A percentile compares a stretch with the other conserved stretches of the same genome.
These are phyloP conservation scores for Odontarrhena argentea DNA, from an alignment of 345 rosid species.

Conservation along the genomic window DNA sequence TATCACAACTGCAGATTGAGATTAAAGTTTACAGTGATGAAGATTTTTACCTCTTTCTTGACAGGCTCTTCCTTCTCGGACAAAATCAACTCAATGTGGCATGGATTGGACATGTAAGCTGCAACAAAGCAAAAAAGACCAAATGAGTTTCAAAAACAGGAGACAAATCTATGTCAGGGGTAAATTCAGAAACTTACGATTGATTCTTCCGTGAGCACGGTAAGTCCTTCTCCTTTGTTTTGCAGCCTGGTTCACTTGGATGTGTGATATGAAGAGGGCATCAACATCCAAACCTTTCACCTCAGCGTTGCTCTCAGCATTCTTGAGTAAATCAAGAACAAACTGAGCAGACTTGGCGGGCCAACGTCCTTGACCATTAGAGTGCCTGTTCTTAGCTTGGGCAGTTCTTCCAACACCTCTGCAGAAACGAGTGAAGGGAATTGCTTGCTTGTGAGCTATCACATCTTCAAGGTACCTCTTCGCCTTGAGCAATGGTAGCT, in stretches of 20 bases:
- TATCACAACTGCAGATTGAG: neutral
- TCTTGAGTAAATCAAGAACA: slow-evolving; percentile 87
- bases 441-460: slow-evolving; percentile 93
- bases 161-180: fast-evolving
- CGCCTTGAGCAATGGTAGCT: slow-evolving; percentile 83
- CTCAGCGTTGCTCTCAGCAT: slow-evolving; percentile 98
- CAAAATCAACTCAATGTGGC: slow-evolving; percentile 86
- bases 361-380: slow-evolving; percentile 99
- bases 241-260: slow-evolving; percentile 95
- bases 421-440: slow-evolving; percentile 97
- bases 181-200: slow-evolving; percentile 54
- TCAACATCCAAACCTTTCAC: slow-evolving; percentile 98
- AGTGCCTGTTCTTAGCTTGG: slow-evolving; percentile 96
- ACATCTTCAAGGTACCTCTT: slow-evolving; percentile 98
- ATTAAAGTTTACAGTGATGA: neutral
- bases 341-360: slow-evolving; percentile 87
- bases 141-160: neutral
- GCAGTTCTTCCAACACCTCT: slow-evolving; percentile 99
- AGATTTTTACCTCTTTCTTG: slow-evolving; percentile 74
- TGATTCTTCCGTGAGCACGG: slow-evolving; percentile 97
- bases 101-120: slow-evolving; percentile 99
- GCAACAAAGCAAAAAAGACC: neutral
- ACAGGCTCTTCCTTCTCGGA: slow-evolving; percentile 97
- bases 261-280: slow-evolving; percentile 75
- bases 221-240: slow-evolving; percentile 97